These are phyloP conservation scores for Yamagishiella unicocca DNA, from an alignment of 139 green algal species.

Conservation along the genomic window DNA sequence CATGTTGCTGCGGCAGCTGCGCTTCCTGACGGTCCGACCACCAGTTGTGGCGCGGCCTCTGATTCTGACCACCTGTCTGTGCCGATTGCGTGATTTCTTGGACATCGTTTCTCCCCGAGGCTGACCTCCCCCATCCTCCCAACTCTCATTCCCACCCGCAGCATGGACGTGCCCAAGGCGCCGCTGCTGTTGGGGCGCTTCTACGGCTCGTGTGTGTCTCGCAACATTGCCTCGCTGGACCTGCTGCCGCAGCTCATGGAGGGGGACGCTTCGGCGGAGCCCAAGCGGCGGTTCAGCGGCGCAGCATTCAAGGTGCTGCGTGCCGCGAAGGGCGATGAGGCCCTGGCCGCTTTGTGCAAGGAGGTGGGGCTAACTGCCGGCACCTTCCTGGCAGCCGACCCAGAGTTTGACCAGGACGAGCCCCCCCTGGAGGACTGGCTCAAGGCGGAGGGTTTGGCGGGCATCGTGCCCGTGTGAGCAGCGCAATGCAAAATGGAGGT, in stretches of 20 bases:
- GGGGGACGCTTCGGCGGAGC: slow-evolving; percentile 65
- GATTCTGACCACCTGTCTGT: too few species aligned
- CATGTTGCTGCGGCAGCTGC: too few species aligned
- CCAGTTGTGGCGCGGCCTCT: too few species aligned
- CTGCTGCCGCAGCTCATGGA: slow-evolving; percentile 53
- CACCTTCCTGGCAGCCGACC: slow-evolving; percentile 70
- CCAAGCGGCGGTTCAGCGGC: slow-evolving; percentile 71
- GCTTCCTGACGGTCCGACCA: too few species aligned
- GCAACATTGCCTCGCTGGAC: slow-evolving; percentile 35
- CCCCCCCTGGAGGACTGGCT: slow-evolving; percentile 65
- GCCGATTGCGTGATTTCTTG: too few species aligned
- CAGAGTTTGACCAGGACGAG: slow-evolving; percentile 79
- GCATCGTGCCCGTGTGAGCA: slow-evolving; percentile 53
- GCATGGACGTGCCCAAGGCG: slow-evolving; percentile 83
- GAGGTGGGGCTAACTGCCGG: slow-evolving; percentile 57
- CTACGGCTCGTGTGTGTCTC: slow-evolving; percentile 61
- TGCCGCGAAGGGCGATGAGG: slow-evolving; percentile 51
- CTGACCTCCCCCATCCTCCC: too few species aligned
- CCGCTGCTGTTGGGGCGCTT: slow-evolving; percentile 79
- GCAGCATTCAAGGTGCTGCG: slow-evolving; percentile 64
- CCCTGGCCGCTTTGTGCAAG: slow-evolving; percentile 42
- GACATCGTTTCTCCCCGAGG: too few species aligned
- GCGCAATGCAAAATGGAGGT: too few species aligned
- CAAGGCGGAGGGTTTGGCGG: slow-evolving; percentile 64
- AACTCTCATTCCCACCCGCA: slow-evolving; percentile 18